Conservation (phyloP, 176 grass and related monocot genomes). For the Avena atlantica region DNA sequence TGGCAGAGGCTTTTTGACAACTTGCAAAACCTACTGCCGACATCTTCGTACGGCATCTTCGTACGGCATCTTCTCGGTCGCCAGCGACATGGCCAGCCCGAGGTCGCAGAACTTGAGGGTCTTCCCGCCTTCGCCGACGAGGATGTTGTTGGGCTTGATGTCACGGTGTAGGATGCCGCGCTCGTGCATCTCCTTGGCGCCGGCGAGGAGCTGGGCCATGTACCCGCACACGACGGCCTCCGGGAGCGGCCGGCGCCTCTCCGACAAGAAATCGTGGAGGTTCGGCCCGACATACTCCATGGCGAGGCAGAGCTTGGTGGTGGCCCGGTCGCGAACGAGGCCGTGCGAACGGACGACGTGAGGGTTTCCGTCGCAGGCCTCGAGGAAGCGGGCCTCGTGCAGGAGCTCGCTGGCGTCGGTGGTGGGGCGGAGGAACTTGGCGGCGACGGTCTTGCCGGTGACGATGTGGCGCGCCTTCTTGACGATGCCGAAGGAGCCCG, state of each 20-base stretch:
- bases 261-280: constrained; percentile 12
- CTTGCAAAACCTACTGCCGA: no score
- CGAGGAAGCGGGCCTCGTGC: not conserved
- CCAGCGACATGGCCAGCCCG: not conserved
- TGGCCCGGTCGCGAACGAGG: constrained; percentile 22
- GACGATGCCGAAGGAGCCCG: constrained; percentile 19
- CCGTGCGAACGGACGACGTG: constrained; percentile 42
- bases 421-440: constrained; percentile 24
- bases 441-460: constrained; percentile 39
- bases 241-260: not conserved
- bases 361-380: constrained; percentile 5
- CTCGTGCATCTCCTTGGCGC: constrained; percentile 10
- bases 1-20: no score
- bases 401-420: not conserved
- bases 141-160: not conserved
- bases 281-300: constrained; percentile 47
- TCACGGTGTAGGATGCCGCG: not conserved
- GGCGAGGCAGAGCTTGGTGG: constrained; percentile 32
- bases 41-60: not conserved
- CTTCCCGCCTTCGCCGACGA: not conserved
- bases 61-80: not conserved
- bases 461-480: constrained; percentile 1
- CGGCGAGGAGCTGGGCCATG: constrained; percentile 16
- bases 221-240: constrained; percentile 17
- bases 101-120: constrained; percentile 5